phyloP scores from a whole-genome alignment of 305 asterid species.

The Lippia alba region DNA sequence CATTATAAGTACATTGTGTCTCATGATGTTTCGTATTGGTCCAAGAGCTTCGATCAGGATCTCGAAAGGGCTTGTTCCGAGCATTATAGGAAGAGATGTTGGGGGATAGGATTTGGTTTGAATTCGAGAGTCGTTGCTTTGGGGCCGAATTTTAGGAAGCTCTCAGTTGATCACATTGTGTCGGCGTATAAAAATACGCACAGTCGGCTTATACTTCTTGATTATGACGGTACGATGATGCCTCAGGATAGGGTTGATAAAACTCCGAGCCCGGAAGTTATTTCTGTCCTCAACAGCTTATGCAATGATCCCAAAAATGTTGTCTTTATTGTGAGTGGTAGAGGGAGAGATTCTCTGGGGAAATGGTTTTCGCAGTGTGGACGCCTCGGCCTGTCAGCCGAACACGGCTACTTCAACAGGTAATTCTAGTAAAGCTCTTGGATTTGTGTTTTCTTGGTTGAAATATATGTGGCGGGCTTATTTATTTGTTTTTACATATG shows the following conservation, averaged over 20 bases:
- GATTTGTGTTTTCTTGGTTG: too few species aligned
- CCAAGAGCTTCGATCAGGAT: conserved; percentile 74
- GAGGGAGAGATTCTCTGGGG: conserved; percentile 70
- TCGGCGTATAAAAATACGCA: conserved; percentile 54
- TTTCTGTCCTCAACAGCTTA: conserved; percentile 56
- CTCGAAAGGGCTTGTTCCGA: conserved; percentile 67
- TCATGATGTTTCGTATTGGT: conserved; percentile 85
- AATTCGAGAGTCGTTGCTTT: conserved; percentile 70
- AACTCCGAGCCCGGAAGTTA: conserved; percentile 61
- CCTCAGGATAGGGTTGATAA: conserved; percentile 73
- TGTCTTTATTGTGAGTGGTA: conserved; percentile 86
- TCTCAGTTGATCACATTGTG: conserved; percentile 65
- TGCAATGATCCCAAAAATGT: conserved; percentile 68
- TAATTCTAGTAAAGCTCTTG: conserved; percentile 19
- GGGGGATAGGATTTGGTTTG: conserved; percentile 87
- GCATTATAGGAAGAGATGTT: conserved; percentile 76
- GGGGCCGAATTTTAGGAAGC: conserved; percentile 74
- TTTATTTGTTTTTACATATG: background rate
- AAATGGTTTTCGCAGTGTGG: conserved; percentile 78
- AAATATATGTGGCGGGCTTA: too few species aligned
- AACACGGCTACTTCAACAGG: conserved; percentile 88
- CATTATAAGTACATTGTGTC: conserved; percentile 76
- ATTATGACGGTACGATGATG: conserved; percentile 86
- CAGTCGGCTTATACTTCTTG: conserved; percentile 71
- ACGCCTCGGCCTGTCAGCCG: conserved; percentile 81